Conservation (phyloP, 768 basidiomycete species). For the Lentinula detonsa region DNA sequence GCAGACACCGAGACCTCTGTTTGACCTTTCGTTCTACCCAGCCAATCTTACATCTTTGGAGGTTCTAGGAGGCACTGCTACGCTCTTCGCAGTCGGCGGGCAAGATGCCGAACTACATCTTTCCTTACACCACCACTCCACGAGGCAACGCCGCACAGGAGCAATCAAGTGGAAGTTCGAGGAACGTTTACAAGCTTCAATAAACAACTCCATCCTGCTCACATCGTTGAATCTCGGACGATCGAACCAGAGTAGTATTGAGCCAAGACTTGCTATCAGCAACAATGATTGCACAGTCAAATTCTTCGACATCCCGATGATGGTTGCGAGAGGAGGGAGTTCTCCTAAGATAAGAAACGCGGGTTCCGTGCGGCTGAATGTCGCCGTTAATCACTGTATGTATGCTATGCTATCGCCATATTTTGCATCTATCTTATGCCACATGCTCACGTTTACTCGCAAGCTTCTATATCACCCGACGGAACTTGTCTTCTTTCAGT, state of each 20-base stretch:
- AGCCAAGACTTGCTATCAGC: slow-evolving; percentile 75
- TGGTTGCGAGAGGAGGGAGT: slow-evolving; percentile 44
- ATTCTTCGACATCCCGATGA: slow-evolving; percentile 64
- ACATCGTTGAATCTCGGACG: slow-evolving; percentile 52
- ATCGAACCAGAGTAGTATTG: slow-evolving; percentile 57
- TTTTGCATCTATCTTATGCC: slow-evolving; percentile 1
- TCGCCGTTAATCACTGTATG: slow-evolving; percentile 80
- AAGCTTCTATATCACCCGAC: slow-evolving; percentile 88
- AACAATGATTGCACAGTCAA: slow-evolving; percentile 84
- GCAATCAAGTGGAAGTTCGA: slow-evolving; percentile 48
- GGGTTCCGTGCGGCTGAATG: slow-evolving; percentile 52
- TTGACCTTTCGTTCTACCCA: slow-evolving; percentile 50
- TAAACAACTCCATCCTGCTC: slow-evolving; percentile 80
- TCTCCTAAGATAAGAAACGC: slow-evolving; percentile 40
- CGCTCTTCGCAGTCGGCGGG: slow-evolving; percentile 71
- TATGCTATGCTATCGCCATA: slow-evolving; percentile 10
- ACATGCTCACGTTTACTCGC: slow-evolving; percentile 9
- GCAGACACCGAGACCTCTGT: slow-evolving; percentile 42
- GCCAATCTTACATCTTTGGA: slow-evolving; percentile 58
- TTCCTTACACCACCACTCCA: slow-evolving; percentile 34
- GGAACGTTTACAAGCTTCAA: slow-evolving; percentile 52
- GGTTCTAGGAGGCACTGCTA: slow-evolving; percentile 44
- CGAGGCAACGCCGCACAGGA: slow-evolving; percentile 17
- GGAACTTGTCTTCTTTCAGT: slow-evolving; percentile 83
- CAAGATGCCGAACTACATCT: slow-evolving; percentile 69